A percentile compares a stretch with the other conserved stretches of the same genome.
Evolutionary conservation across 495 filamentous ascomycete species (phyloP).

Genomic region (Aspergillus conjunctus): DNA sequence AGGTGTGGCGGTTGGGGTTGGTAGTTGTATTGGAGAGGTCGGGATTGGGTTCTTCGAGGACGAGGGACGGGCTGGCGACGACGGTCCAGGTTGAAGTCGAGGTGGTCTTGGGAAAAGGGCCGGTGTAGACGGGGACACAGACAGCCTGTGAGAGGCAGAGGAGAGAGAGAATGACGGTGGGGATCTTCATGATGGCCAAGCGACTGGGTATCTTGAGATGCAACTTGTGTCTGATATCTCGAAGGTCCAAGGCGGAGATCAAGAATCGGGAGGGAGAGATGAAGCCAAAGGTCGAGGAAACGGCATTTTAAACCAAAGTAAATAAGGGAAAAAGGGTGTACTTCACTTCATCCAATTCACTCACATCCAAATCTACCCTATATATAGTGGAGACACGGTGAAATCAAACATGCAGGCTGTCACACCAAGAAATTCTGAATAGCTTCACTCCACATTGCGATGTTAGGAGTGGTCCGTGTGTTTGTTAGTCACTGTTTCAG

Average conservation of each 20-base stretch:
- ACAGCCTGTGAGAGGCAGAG: conserved; percentile 1
- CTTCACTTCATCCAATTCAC: neutral
- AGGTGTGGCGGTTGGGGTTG: conserved; percentile 36
- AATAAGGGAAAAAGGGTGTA: neutral
- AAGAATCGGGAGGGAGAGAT: neutral
- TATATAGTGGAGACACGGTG: conserved; percentile 15
- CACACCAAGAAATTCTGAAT: conserved; percentile 7
- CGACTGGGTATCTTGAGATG: neutral
- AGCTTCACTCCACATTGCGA: neutral
- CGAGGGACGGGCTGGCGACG: neutral
- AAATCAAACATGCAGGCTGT: conserved; percentile 18
- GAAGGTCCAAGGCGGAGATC: neutral
- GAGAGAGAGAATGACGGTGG: conserved; percentile 4
- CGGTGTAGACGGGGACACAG: neutral
- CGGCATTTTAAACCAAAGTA: too few species aligned
- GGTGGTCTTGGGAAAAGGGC: neutral
- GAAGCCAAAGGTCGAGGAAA: neutral
- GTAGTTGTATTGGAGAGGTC: neutral
- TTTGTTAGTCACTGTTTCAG: neutral
- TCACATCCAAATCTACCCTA: neutral
- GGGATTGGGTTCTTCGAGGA: neutral
- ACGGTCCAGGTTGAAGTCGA: too few species aligned
- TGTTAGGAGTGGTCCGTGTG: neutral
- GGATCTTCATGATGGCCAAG: conserved; percentile 8
- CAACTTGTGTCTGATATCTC: neutral